These are phyloP conservation scores for Stromatinia cepivora DNA, from an alignment of 2,329 filamentous ascomycete species.

Conservation along the genomic window DNA sequence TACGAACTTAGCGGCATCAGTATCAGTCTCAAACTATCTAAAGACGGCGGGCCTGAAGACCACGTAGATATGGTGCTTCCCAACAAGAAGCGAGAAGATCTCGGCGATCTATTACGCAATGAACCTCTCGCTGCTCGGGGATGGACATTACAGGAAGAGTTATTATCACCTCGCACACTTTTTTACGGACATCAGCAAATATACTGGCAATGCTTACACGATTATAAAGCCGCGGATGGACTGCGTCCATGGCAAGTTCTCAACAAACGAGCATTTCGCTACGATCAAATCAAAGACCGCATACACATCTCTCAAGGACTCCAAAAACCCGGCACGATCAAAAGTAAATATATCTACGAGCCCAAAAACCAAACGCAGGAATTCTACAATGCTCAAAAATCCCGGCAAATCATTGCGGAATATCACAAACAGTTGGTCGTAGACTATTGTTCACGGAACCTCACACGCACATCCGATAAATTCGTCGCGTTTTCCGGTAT, in stretches of 20 bases:
- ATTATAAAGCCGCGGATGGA: background rate
- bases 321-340: background rate
- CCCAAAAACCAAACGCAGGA: background rate
- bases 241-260: background rate
- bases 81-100: background rate
- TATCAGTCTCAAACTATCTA: background rate
- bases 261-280: background rate
- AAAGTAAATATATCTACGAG: background rate
- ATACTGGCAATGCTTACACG: conserved; percentile 6
- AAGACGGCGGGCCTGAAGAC: background rate
- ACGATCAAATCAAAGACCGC: background rate
- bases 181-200: background rate
- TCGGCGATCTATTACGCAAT: background rate
- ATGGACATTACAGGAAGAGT: conserved; percentile 7
- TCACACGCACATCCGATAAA: background rate
- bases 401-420: background rate
- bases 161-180: background rate
- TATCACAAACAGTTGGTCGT: background rate
- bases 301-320: background rate
- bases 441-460: background rate
- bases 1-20: background rate
- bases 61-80: background rate
- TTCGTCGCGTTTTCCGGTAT: conserved; percentile 1
- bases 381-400: background rate
- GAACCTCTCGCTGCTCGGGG: background rate